Conservation (phyloP, 352 stramenopile genomes). For the Phytophthora colocasiae region DNA sequence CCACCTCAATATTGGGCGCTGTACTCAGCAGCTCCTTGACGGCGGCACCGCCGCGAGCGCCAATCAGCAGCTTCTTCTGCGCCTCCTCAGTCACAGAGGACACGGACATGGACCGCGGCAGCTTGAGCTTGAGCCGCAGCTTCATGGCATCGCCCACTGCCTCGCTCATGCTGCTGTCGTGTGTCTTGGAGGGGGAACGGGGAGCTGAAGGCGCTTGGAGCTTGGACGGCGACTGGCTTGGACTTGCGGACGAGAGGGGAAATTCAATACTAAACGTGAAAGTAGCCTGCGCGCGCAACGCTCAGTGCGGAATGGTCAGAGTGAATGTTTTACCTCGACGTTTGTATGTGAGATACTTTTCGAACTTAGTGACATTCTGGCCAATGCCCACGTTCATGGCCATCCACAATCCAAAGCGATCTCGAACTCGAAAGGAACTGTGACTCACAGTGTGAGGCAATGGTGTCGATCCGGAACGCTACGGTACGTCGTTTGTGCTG, state of each 20-base stretch:
- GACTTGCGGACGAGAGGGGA: slow-evolving; percentile 29
- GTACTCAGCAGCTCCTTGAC: slow-evolving; percentile 87
- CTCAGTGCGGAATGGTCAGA: slow-evolving; percentile 32
- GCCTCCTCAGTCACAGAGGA: slow-evolving; percentile 29
- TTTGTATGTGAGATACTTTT: slow-evolving; percentile 23
- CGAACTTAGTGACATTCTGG: slow-evolving; percentile 34
- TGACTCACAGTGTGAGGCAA: no score
- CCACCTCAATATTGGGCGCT: slow-evolving; percentile 83
- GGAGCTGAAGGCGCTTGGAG: slow-evolving; percentile 10
- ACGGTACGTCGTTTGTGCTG: slow-evolving; percentile 55
- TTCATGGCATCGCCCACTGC: slow-evolving; percentile 38
- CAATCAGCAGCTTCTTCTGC: slow-evolving; percentile 67
- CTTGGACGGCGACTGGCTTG: slow-evolving; percentile 22
- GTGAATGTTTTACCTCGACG: slow-evolving; percentile 37
- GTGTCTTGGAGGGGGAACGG: background rate
- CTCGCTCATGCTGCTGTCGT: slow-evolving; percentile 46
- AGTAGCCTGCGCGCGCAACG: slow-evolving; percentile 11
- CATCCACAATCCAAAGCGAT: slow-evolving; percentile 40
- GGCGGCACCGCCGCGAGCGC: slow-evolving; percentile 70
- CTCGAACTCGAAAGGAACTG: slow-evolving; percentile 12
- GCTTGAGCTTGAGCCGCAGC: slow-evolving; percentile 69
- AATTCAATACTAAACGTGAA: slow-evolving; percentile 42
- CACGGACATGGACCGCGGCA: slow-evolving; percentile 43
- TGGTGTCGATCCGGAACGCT: slow-evolving; percentile 97
- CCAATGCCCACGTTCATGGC: slow-evolving; percentile 16